Base-by-base conservation (phyloP, 2,329 filamentous ascomycete species). In the Talaromyces sp. region DNA sequence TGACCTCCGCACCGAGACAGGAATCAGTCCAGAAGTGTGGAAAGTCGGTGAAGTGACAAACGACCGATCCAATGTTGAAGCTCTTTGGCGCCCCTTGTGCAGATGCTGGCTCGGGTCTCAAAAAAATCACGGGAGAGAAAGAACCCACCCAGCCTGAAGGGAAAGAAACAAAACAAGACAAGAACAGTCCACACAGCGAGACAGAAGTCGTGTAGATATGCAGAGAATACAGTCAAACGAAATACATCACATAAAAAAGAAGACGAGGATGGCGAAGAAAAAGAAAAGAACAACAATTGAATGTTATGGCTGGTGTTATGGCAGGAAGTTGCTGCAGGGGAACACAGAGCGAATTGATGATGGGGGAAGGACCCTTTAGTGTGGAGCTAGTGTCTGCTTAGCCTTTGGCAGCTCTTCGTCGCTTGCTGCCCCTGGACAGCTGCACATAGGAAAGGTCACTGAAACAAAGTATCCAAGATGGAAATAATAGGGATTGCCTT, bases 301-400 rank as follows among this genome's bases (percentile, higher is more conserved):
- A 33, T 60, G 57, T 39, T 59, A 14, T 59, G 49, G 33, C 24
- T 35, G 27, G n/a, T 39, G 59, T 50, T 50, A 27, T 39, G 35
- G 45, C 14, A 61, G 59, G 45, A 47, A 61, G 59, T 33, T 60
- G 59, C 59, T 52, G 33, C 59, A 61, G 59, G 59, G 59, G 59
- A 61, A 61, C 14, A 3, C 33, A 50, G 59, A 61, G n/a, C 59
- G 58, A 60, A 60, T 60, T 45, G 52, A 56, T 19, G 41, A 41
- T 50, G 60, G 45, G 58, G 45, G 37, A 61, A 49, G 59, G 43
- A 14, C 60, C 31, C 43, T 61, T 41, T 62, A 62, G 60, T 62
- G 19, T 54, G 49, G 47, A 41, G 22, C 60, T 62, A 52, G 33
- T 31, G 27, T 37, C 52, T 37, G 33, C 19, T 39, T 56, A 56